Evolutionary conservation across 2,329 filamentous ascomycete genomes (phyloP).

Genomic region (Aureobasidium sp.): DNA sequence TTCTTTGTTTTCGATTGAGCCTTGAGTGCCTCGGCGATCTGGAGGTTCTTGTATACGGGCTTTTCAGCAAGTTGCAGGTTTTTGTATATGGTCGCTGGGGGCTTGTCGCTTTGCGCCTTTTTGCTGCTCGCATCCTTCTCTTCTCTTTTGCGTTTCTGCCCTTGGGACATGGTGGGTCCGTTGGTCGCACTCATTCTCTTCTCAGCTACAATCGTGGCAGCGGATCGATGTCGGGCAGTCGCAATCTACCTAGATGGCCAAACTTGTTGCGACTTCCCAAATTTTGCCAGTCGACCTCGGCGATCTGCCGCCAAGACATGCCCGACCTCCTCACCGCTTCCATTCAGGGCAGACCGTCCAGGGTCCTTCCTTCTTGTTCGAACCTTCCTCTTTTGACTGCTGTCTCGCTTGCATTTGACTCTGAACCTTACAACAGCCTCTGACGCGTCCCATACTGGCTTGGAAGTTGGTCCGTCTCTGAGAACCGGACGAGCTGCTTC

Average conservation of each 20-base stretch:
- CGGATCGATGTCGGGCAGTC: not conserved
- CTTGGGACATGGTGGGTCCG: not conserved
- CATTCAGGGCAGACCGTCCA: not conserved
- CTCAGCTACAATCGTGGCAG: not conserved
- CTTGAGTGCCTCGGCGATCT: not conserved
- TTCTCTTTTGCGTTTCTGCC: slow-evolving; percentile 15
- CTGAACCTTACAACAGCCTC: not conserved
- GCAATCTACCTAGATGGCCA: slow-evolving; percentile 4
- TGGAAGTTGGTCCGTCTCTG: not conserved
- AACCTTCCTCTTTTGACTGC: slow-evolving; percentile 3
- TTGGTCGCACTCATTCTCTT: not conserved
- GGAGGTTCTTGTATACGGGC: slow-evolving; percentile 10
- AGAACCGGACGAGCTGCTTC: not conserved
- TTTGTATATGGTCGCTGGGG: slow-evolving; percentile 3
- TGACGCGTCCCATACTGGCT: not conserved
- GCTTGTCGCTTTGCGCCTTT: not conserved
- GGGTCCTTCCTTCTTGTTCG: not conserved
- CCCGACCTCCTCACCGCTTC: not conserved
- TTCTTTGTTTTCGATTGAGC: not conserved
- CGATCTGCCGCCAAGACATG: not conserved
- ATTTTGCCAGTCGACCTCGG: not conserved
- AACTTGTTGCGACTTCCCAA: not conserved
- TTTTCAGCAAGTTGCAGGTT: slow-evolving; percentile 7
- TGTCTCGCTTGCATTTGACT: not conserved
- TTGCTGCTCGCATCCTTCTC: slow-evolving; percentile 5